Conservation (phyloP, 441 rosid species). For the Aquilaria agallochum region DNA sequence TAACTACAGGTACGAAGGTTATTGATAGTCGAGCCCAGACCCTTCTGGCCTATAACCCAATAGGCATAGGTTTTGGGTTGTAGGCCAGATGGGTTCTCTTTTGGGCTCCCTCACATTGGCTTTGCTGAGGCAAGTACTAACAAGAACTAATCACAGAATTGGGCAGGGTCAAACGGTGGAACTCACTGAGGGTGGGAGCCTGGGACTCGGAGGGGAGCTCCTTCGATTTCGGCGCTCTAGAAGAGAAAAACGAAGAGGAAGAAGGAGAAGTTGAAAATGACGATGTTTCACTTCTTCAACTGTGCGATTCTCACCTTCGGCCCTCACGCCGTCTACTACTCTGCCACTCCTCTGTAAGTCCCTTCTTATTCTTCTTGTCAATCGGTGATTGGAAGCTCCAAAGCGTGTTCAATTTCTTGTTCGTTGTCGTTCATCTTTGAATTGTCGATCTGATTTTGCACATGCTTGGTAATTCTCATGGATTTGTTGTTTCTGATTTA, state of each 20-base stretch:
- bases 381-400: no score
- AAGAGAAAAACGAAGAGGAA: constrained; percentile 8
- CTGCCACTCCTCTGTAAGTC: constrained; percentile 84
- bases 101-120: constrained; percentile 19
- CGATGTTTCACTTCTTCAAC: constrained; percentile 95
- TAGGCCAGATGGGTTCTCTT: constrained; percentile 15
- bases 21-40: no score
- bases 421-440: no score
- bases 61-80: no score
- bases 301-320: constrained; percentile 97
- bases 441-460: no score
- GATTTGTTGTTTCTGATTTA: no score
- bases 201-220: constrained; percentile 4
- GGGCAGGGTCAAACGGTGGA: constrained; percentile 17
- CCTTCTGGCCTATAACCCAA: no score
- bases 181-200: constrained; percentile 5
- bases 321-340: constrained; percentile 98
- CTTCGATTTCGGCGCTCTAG: not conserved
- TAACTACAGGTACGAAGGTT: no score
- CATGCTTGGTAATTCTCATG: no score
- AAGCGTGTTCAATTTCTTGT: no score
- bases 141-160: constrained; percentile 11
- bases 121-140: not conserved
- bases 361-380: not conserved
- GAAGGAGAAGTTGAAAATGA: constrained; percentile 38